Percentiles rank a stretch among this genome's conserved stretches.
phyloP scores from a whole-genome alignment of 1,284 basidiomycete species.

The Naganishia liquefaciens region DNA sequence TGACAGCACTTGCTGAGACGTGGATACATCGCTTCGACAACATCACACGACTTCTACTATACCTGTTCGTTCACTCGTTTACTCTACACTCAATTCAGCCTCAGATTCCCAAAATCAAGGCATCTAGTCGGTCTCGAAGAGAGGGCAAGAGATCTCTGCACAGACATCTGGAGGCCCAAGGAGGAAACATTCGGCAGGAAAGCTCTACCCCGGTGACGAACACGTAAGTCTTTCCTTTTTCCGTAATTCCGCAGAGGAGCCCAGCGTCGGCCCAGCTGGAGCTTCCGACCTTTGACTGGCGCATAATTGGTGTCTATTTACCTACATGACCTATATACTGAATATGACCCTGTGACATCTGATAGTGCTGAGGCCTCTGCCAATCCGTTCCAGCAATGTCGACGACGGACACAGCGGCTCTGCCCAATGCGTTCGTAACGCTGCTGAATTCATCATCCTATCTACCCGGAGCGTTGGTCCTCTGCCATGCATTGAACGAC shows the following conservation, averaged over 20 bases:
- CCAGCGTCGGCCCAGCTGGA: not conserved
- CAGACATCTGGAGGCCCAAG: slow-evolving; percentile 13
- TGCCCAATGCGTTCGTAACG: slow-evolving; percentile 64
- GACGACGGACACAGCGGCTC: not conserved
- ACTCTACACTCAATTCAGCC: too few relatives aligned
- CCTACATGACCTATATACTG: too few relatives aligned
- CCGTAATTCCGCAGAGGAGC: not conserved
- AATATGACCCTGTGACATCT: too few relatives aligned
- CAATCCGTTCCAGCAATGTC: not conserved
- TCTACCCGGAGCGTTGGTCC: slow-evolving; percentile 84
- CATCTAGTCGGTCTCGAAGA: not conserved
- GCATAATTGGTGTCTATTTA: too few relatives aligned
- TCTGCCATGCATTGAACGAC: slow-evolving; percentile 78
- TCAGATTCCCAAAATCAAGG: not conserved
- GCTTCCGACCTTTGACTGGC: too few relatives aligned
- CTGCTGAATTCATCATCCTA: slow-evolving; percentile 87
- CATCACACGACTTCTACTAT: too few relatives aligned
- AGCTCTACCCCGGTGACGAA: not conserved
- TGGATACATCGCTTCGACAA: too few relatives aligned
- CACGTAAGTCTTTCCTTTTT: slow-evolving; percentile 7
- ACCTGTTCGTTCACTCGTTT: too few relatives aligned
- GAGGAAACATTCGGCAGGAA: slow-evolving; percentile 19
- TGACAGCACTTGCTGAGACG: too few relatives aligned
- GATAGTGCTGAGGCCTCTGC: not conserved
- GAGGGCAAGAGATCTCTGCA: slow-evolving; percentile 7